Base-by-base conservation (phyloP, 106 monocot species). In the Platanthera guangdongensis region DNA sequence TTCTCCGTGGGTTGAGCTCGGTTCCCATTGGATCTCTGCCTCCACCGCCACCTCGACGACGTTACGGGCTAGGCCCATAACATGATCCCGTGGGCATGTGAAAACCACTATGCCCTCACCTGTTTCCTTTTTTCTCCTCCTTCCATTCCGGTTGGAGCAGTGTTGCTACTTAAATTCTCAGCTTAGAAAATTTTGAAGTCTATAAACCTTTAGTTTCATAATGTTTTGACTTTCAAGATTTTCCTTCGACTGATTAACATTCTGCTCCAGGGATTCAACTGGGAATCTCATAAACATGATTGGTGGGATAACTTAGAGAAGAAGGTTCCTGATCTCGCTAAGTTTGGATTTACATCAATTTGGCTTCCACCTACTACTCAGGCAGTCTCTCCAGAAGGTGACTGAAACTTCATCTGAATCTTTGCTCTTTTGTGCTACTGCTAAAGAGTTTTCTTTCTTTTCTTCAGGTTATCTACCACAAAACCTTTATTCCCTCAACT, bases 301-400 rank as follows among this genome's bases (percentile, higher is more conserved):
- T 95, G 95, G 92, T 95, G 92, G 92, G 77, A 45, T 10, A 81
- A 82, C 82, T 78, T 95, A 19, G 84, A 81, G 50, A 77, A 78
- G 39, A 95, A 92, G 59, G 74, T 88, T 12, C 11, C 60, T 11
- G 84, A 92, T 78, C 75, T 92, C 52, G 85, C 87, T 48, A 50
- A 92, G 47, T 87, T 85, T 47, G 92, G 94, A 16, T 95, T 95
- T 86, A 95, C 95, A 59, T 89, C 92, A 52, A 73, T 64, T 14
- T 95, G 95, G 95, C 82, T 95, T 52, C 95, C 95, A 53, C 95
- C 95, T 78, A 82, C 86, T 81, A 80, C 83, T 83, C 87, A 95
- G 18, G 92, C 95, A 22, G 62, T 84, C 9, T 77, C 91, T 32
- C 82, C 86, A 59, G 83, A 95, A 83, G 95, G 92, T 92, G 8